A percentile compares a stretch with the other conserved stretches of the same genome.
Conservation (phyloP, 441 rosid genomes). For the Euphorbia celastroides region DNA sequence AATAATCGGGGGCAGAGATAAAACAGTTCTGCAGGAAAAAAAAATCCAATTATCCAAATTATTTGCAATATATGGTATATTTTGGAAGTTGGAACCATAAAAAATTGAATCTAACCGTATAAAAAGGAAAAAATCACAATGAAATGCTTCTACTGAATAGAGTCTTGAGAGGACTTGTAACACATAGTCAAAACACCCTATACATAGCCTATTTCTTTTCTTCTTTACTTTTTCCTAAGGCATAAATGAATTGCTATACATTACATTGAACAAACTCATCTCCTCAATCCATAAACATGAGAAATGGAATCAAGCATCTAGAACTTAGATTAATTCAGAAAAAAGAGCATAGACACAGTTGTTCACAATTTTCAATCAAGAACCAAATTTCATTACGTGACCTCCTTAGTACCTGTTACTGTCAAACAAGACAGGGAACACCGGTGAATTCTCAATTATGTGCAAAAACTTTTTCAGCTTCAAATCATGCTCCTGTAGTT, state of each 20-base stretch:
- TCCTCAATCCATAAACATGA: not conserved
- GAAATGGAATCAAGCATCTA: not conserved
- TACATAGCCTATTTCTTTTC: not conserved
- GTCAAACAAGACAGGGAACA: constrained; percentile 82
- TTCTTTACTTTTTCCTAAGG: not conserved
- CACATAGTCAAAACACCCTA: not conserved
- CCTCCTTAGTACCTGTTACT: constrained; percentile 44
- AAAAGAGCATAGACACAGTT: not conserved
- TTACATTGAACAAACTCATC: not conserved
- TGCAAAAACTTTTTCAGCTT: constrained; percentile 91
- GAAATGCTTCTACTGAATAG: not conserved
- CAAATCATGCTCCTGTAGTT: constrained; percentile 54
- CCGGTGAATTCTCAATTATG: constrained; percentile 75
- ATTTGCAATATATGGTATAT: not conserved
- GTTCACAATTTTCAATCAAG: too few species aligned
- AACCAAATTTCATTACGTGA: not conserved
- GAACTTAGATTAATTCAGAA: not conserved
- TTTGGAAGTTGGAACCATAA: not conserved
- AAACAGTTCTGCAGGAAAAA: constrained; percentile 64
- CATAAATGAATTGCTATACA: not conserved
- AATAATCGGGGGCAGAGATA: constrained; percentile 91
- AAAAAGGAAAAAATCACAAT: not conserved
- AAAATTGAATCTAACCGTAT: not conserved
- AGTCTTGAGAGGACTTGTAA: constrained; percentile 1
- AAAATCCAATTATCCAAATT: constrained; percentile 3